phyloP scores from a whole-genome alignment of 2,329 filamentous ascomycete species.

The Verruconis gallopava region DNA sequence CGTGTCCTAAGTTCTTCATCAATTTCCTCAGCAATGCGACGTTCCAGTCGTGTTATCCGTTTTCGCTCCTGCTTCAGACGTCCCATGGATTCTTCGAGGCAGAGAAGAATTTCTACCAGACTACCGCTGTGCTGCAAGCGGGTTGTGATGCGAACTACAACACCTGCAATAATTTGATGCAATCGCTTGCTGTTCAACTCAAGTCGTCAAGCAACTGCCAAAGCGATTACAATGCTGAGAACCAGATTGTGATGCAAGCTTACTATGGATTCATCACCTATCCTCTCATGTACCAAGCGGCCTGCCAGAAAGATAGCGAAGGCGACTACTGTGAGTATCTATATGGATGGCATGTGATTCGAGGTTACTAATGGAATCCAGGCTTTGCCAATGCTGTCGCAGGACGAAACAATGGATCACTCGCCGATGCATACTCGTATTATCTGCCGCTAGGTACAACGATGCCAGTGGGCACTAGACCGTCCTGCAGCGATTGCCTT shows the following conservation, averaged over 20 bases:
- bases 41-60: constrained; percentile 64
- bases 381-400: constrained; percentile 72
- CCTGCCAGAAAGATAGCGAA: constrained; percentile 58
- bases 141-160: constrained; percentile 57
- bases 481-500: constrained; percentile 64
- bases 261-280: constrained; percentile 69
- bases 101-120: constrained; percentile 54
- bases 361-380: constrained; percentile 9
- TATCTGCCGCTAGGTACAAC: constrained; percentile 66
- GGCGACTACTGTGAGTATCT: constrained; percentile 51
- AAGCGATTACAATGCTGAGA: constrained; percentile 52
- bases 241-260: constrained; percentile 59
- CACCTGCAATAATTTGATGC: constrained; percentile 54
- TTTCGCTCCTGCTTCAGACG: constrained; percentile 77
- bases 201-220: constrained; percentile 52
- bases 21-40: constrained; percentile 50
- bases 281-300: constrained; percentile 62
- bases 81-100: constrained; percentile 76
- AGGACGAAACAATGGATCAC: constrained; percentile 45
- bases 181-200: constrained; percentile 51
- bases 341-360: background rate
- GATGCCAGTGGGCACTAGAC: constrained; percentile 53
- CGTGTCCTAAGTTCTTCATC: constrained; percentile 55
- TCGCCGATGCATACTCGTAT: constrained; percentile 69
- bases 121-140: constrained; percentile 66